Evolutionary conservation across 2,329 filamentous ascomycete species (phyloP), one percentile per base, ranked within the genome.

Genomic region (Neopestalotiopsis rosae): DNA sequence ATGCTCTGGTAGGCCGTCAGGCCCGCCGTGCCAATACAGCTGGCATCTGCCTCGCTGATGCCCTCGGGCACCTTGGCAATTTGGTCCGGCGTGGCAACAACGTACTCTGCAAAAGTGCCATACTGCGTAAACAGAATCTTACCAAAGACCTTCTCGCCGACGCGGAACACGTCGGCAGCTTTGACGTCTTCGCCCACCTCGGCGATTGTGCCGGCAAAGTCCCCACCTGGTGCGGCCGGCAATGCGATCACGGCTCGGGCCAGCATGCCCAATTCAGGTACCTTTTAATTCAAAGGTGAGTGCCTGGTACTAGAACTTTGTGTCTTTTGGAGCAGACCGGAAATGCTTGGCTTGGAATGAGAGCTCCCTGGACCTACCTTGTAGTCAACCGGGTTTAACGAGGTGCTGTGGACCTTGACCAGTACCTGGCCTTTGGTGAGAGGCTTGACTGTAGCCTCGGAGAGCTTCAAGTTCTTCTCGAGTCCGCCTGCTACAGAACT

Each of bases 301-400:
- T 38, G 34, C 34, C 10, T 38, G 34, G 34, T 1, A 38, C 10
- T 38, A 10, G 34, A 38, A 3, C 34, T 38, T 10, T 10, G 10
- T 10, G 34, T 38, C 34, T 10, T 10, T 10, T 7, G 10, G 6
- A 38, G 34, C 6, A 38, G 34, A 38, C 45, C n/a, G n/a, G 45
- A 20, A n/a, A 17, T 6, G 17, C n/a, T 17, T 2, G 17, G n/a
- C 3, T 20, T 6, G 17, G 45, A 52, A 17, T 7, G 5, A 9
- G 17, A 20, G 14, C n/a, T 52, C 5, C n/a, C 6, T 13, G 12
- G 3, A 9, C 45, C n/a, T 52, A 52, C 61, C 70, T 87, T 87
- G 81, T 83, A 82, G 76, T 88, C 86, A 68, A 82, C 81, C 0
- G 85, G 86, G 73, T 88, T 87, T 42, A 86, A 75, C 5, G 80